Evolutionary conservation across 2,329 filamentous ascomycete genomes (phyloP).

Genomic region (Alternaria sp.): DNA sequence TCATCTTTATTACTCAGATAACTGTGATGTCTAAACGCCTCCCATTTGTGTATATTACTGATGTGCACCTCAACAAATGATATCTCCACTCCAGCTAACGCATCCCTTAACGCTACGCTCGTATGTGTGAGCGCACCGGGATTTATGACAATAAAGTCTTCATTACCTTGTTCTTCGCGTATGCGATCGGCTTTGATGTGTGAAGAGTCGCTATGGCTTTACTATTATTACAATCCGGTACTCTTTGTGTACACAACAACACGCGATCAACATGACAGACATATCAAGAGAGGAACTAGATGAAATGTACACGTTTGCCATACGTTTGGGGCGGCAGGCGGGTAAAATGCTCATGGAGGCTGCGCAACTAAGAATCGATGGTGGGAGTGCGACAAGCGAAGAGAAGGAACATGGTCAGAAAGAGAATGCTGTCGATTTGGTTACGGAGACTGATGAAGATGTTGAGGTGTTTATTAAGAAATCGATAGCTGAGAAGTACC

Average conservation of each 20-base stretch:
- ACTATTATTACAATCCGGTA: not conserved
- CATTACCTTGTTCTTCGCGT: constrained; percentile 67
- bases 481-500: constrained; percentile 67
- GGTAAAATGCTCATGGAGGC: constrained; percentile 72
- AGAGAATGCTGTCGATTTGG: constrained; percentile 77
- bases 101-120: constrained; percentile 77
- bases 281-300: constrained; percentile 60
- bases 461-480: constrained; percentile 74
- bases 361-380: constrained; percentile 64
- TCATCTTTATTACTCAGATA: constrained; percentile 79
- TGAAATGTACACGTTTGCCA: constrained; percentile 73
- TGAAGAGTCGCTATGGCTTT: constrained; percentile 52
- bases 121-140: constrained; percentile 79
- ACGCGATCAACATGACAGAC: constrained; percentile 32
- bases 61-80: constrained; percentile 83
- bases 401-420: constrained; percentile 67
- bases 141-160: constrained; percentile 77
- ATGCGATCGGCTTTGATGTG: constrained; percentile 78
- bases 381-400: constrained; percentile 34
- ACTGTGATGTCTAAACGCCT: constrained; percentile 73
- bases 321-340: constrained; percentile 74
- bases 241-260: constrained; percentile 1
- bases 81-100: constrained; percentile 71
- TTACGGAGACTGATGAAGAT: constrained; percentile 78
- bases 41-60: constrained; percentile 75